A percentile compares a stretch with the other conserved stretches of the same genome.
Evolutionary conservation across 805 yeast species (phyloP).

Genomic region (Tetrapisispora phaffii): DNA sequence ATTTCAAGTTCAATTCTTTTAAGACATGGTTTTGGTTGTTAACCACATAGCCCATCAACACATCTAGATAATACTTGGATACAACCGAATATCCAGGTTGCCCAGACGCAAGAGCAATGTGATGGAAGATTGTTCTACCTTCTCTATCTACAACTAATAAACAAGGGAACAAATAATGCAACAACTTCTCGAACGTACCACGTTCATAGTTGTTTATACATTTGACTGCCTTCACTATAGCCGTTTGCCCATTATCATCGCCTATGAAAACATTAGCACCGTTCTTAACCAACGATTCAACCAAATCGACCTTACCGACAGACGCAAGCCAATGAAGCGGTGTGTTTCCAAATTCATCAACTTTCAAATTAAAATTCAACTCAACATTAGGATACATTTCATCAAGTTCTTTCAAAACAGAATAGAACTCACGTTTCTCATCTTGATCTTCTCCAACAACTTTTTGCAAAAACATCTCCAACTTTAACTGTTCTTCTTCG

Average conservation of each 20-base stretch:
- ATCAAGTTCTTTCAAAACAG: constrained; percentile 17
- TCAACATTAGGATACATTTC: constrained; percentile 15
- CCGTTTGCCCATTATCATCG: constrained; percentile 80
- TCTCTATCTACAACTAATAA: constrained; percentile 54
- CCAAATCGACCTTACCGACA: constrained; percentile 65
- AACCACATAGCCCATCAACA: constrained; percentile 70
- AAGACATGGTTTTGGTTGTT: constrained; percentile 37
- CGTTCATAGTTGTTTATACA: constrained; percentile 72
- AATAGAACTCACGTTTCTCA: constrained; percentile 3
- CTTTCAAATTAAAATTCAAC: constrained; percentile 66
- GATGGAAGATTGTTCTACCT: constrained; percentile 77
- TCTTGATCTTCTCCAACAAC: constrained; percentile 20
- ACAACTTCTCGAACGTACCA: constrained; percentile 58
- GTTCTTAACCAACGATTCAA: constrained; percentile 52
- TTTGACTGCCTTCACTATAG: constrained; percentile 67
- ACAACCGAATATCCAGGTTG: constrained; percentile 66
- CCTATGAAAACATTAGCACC: constrained; percentile 59
- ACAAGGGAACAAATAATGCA: constrained; percentile 69
- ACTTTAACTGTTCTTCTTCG: constrained; percentile 13
- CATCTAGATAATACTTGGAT: constrained; percentile 61
- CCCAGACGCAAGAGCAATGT: constrained; percentile 72
- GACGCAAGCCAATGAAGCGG: constrained; percentile 96
- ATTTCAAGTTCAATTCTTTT: constrained; percentile 40
- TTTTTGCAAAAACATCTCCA: constrained; percentile 26
- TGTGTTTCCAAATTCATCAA: constrained; percentile 89